Percentiles rank a stretch among this genome's conserved stretches.
Conservation (phyloP, 1,284 basidiomycete genomes). For the Malassezia equina region DNA sequence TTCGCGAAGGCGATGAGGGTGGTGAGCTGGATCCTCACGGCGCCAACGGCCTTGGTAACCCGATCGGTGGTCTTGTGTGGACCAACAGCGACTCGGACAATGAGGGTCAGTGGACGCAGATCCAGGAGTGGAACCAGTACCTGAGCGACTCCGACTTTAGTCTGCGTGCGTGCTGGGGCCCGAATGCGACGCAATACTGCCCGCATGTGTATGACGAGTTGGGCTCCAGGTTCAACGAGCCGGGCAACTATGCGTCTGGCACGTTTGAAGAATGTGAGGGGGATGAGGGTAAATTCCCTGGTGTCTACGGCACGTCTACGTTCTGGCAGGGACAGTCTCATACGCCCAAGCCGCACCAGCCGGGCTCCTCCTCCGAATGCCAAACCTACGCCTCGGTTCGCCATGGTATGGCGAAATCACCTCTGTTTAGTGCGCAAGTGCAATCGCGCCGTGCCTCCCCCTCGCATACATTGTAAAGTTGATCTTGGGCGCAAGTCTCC, state of each 20-base stretch:
- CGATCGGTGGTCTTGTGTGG: slow-evolving; percentile 35
- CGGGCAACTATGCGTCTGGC: slow-evolving; percentile 33
- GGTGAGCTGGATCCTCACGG: slow-evolving; percentile 49
- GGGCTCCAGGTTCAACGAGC: slow-evolving; percentile 39
- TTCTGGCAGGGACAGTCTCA: slow-evolving; percentile 28
- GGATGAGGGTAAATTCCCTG: slow-evolving; percentile 32
- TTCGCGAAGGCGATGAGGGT: slow-evolving; percentile 40
- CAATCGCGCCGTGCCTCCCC: background rate
- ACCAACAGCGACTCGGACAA: slow-evolving; percentile 21
- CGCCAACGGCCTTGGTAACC: slow-evolving; percentile 36
- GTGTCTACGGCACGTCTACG: slow-evolving; percentile 36
- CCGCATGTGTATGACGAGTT: slow-evolving; percentile 44
- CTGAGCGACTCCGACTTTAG: slow-evolving; percentile 41
- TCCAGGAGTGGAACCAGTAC: slow-evolving; percentile 44
- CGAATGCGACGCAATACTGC: slow-evolving; percentile 33
- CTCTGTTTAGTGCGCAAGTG: background rate
- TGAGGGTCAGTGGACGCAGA: slow-evolving; percentile 36
- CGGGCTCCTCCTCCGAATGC: slow-evolving; percentile 10
- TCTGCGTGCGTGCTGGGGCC: slow-evolving; percentile 42
- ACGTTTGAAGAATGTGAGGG: slow-evolving; percentile 41
- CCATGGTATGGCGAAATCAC: background rate
- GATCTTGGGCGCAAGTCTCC: too few species aligned
- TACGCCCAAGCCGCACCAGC: slow-evolving; percentile 3
- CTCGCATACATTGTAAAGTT: background rate
- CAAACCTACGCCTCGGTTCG: background rate